phyloP scores from a whole-genome alignment of 371 early-diverging fungal species.

The Rhizomucor pusillus region DNA sequence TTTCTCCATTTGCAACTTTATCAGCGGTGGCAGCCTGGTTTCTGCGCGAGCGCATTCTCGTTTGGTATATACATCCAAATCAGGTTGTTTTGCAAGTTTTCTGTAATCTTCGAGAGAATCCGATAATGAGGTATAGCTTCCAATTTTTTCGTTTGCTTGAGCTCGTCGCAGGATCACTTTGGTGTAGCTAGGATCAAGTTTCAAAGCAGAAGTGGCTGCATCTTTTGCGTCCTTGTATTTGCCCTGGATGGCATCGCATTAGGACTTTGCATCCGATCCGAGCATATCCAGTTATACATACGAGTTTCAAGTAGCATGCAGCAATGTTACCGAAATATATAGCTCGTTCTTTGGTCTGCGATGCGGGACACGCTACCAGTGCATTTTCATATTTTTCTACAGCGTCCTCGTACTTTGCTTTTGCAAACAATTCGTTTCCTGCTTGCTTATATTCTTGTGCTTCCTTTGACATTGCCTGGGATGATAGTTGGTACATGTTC shows the following conservation, averaged over 20 bases:
- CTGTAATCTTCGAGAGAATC: conserved; percentile 61
- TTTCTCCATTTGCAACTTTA: conserved; percentile 52
- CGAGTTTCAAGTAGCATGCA: conserved; percentile 66
- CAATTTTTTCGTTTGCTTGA: conserved; percentile 68
- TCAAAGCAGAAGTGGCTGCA: conserved; percentile 60
- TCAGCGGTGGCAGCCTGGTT: conserved; percentile 35
- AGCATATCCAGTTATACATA: conserved; percentile 20
- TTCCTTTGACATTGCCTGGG: conserved; percentile 35
- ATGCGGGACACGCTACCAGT: conserved; percentile 51
- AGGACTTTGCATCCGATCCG: too few relatives aligned
- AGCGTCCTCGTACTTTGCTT: conserved; percentile 50
- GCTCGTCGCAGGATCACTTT: conserved; percentile 82
- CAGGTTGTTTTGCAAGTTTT: conserved; percentile 25
- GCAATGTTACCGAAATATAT: conserved; percentile 66
- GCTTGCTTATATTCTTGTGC: conserved; percentile 48
- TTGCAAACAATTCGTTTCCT: conserved; percentile 56
- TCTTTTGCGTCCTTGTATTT: conserved; percentile 49
- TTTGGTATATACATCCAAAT: conserved; percentile 33
- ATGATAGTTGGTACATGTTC: neutral
- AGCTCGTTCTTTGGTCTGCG: conserved; percentile 44
- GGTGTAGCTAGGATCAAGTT: conserved; percentile 66
- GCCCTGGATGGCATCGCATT: conserved; percentile 26
- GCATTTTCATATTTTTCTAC: conserved; percentile 62
- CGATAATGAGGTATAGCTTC: conserved; percentile 45
- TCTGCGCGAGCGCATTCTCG: conserved; percentile 35